phyloP scores from a whole-genome alignment of 2,329 filamentous ascomycete species.

The Grosmannia penicillata region DNA sequence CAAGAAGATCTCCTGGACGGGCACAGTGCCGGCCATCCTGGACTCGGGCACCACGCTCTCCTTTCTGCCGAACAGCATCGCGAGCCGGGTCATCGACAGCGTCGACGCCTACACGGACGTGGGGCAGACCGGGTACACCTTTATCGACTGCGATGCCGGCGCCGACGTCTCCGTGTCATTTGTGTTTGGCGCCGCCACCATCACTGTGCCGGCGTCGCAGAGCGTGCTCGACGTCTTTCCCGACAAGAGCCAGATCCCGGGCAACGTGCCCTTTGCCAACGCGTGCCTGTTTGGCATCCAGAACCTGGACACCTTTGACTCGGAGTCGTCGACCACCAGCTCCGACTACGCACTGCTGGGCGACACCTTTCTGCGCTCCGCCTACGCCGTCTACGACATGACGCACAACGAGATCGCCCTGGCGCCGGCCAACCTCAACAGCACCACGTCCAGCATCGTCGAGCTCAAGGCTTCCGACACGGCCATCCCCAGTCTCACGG shows the following conservation, averaged over 20 bases:
- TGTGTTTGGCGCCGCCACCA: slow-evolving; percentile 12
- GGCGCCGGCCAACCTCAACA: slow-evolving; percentile 36
- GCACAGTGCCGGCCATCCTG: slow-evolving; percentile 36
- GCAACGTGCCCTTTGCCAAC: slow-evolving; percentile 21
- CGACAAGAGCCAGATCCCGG: slow-evolving; percentile 11
- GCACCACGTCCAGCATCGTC: slow-evolving; percentile 26
- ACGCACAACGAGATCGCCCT: slow-evolving; percentile 33
- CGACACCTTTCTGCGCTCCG: slow-evolving; percentile 30
- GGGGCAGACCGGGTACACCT: slow-evolving; percentile 20
- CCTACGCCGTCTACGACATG: slow-evolving; percentile 42
- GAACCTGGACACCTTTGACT: slow-evolving; percentile 20
- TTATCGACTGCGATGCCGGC: slow-evolving; percentile 21
- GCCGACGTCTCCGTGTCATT: slow-evolving; percentile 20
- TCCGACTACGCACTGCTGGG: slow-evolving; percentile 21
- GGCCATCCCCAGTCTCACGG: slow-evolving; percentile 26
- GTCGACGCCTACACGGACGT: slow-evolving; percentile 25
- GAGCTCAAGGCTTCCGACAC: slow-evolving; percentile 25
- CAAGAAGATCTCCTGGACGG: slow-evolving; percentile 4
- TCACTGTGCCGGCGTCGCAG: slow-evolving; percentile 19
- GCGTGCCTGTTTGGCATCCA: slow-evolving; percentile 42
- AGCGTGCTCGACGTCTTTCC: slow-evolving; percentile 24
- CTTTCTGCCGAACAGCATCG: slow-evolving; percentile 41
- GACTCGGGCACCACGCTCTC: slow-evolving; percentile 54
- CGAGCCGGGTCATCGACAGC: slow-evolving; percentile 20
- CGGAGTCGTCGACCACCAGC: background rate